Percentiles rank a stretch among this genome's conserved stretches.
Conservation (phyloP, 225 moss, liverwort and hornwort species). For the Asterella californica region DNA sequence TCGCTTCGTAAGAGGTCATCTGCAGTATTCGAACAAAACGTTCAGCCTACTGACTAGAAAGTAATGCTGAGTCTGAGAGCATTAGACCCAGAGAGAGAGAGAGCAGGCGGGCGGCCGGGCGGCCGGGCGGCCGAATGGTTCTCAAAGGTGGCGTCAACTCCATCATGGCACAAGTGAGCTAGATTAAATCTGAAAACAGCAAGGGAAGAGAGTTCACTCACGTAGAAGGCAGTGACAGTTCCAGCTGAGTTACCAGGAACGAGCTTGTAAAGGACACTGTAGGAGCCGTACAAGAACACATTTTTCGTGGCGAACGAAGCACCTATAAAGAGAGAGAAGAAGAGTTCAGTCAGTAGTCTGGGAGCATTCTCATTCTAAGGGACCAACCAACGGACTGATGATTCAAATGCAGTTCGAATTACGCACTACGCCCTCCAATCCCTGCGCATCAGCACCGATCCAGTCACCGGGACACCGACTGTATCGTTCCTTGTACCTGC, state of each 20-base stretch:
- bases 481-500: slow-evolving; percentile 22
- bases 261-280: slow-evolving; percentile 45
- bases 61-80: background rate
- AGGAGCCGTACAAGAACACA: slow-evolving; percentile 42
- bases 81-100: background rate
- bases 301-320: slow-evolving; percentile 14
- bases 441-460: too few species aligned
- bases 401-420: background rate
- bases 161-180: background rate
- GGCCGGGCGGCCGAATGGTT: too few species aligned
- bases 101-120: too few species aligned
- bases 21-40: background rate
- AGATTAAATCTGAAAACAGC: background rate
- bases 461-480: background rate
- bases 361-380: background rate
- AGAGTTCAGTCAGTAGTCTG: background rate
- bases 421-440: background rate
- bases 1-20: background rate
- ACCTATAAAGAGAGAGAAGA: background rate
- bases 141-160: too few species aligned
- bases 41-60: background rate
- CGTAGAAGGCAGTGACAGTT: slow-evolving; percentile 47
- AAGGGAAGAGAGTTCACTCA: slow-evolving; percentile 18
- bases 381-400: background rate
- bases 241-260: slow-evolving; percentile 53